Evolutionary conservation across 306 rosid genomes (phyloP).

Genomic region (Sechiopsis laciniata): DNA sequence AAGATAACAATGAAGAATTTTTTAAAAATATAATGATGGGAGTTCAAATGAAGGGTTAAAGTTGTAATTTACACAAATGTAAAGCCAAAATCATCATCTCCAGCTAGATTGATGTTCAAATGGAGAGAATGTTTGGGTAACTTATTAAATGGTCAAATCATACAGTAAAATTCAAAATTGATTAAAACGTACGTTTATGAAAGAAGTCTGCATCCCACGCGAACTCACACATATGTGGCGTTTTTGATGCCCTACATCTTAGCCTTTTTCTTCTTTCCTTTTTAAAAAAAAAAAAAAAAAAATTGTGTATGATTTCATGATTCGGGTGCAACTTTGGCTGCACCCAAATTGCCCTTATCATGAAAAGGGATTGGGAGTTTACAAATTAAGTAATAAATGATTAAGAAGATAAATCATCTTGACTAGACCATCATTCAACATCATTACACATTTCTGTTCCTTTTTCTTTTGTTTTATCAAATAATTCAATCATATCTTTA

Average conservation of each 20-base stretch:
- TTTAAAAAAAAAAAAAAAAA: too few relatives aligned
- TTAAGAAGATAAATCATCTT: conserved; percentile 47
- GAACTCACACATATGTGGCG: too few relatives aligned
- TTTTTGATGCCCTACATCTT: too few relatives aligned
- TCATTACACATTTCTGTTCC: conserved; percentile 30
- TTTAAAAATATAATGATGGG: too few relatives aligned
- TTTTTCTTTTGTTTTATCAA: neutral
- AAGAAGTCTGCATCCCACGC: too few relatives aligned
- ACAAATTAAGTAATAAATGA: conserved; percentile 36
- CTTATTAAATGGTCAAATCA: neutral
- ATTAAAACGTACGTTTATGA: neutral
- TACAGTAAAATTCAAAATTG: conserved; percentile 8
- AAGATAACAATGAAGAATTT: too few relatives aligned
- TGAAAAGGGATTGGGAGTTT: conserved; percentile 29
- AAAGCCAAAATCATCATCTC: neutral
- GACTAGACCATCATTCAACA: conserved; percentile 54
- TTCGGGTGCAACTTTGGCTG: too few relatives aligned
- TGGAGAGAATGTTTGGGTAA: neutral
- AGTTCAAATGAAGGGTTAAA: neutral
- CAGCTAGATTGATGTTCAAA: neutral
- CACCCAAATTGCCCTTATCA: too few relatives aligned
- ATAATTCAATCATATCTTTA: conserved; percentile 6
- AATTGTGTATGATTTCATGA: too few relatives aligned
- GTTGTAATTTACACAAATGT: neutral
- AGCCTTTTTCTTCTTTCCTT: too few relatives aligned